Conservation (phyloP, 192 early-diverging fungal species). For the Backusella luteola region DNA sequence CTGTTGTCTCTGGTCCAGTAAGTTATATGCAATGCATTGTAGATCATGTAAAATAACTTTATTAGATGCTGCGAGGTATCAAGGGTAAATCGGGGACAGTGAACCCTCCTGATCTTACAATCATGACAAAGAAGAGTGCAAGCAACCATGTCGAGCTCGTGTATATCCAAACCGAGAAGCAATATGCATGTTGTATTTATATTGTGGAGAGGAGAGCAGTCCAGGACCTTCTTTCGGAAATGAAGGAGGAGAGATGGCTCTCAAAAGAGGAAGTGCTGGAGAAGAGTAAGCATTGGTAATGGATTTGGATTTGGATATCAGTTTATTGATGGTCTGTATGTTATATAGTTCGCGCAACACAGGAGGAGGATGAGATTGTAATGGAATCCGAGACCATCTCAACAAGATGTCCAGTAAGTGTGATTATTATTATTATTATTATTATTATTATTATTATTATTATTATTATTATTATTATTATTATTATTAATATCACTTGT, state of each 20-base stretch:
- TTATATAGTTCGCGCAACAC: conserved; percentile 32
- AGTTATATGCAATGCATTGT: background rate
- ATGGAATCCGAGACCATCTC: conserved; percentile 62
- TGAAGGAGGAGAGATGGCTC: conserved; percentile 40
- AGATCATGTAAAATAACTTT: background rate
- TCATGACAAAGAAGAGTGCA: conserved; percentile 17
- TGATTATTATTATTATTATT: background rate
- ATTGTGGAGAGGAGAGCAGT: conserved; percentile 46
- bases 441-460: background rate
- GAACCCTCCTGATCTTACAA: conserved; percentile 54
- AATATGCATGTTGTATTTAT: conserved; percentile 40
- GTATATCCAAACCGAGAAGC: conserved; percentile 20
- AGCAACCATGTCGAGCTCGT: background rate
- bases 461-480: background rate
- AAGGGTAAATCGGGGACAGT: conserved; percentile 60
- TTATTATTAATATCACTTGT: background rate
- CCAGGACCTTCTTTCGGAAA: conserved; percentile 36
- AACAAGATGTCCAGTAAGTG: conserved; percentile 71
- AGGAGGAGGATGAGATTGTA: conserved; percentile 67
- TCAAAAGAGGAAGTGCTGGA: conserved; percentile 46
- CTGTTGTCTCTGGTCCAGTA: conserved; percentile 2
- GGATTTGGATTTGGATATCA: background rate
- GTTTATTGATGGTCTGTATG: background rate
- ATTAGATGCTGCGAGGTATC: conserved; percentile 48
- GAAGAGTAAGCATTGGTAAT: conserved; percentile 34